Conservation (phyloP, 495 filamentous ascomycete species). For the Chaetomium fimeti region DNA sequence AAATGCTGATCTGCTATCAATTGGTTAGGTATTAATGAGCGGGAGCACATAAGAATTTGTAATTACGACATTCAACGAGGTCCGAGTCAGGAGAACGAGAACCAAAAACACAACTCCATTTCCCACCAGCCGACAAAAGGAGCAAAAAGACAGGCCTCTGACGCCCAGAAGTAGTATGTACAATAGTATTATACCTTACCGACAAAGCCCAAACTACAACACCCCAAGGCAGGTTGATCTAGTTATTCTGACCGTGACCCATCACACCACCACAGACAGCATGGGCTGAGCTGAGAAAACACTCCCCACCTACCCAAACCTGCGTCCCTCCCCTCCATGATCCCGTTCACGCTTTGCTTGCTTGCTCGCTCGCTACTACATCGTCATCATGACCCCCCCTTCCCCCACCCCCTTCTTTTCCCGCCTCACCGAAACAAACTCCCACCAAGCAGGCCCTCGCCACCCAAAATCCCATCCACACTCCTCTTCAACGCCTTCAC, state of each 20-base stretch:
- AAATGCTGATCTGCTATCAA: too few species aligned
- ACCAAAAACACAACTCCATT: not conserved
- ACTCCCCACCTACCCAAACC: not conserved
- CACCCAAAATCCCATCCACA: conserved; percentile 29
- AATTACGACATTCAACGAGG: too few species aligned
- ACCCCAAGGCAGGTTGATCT: not conserved
- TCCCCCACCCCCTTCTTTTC: not conserved
- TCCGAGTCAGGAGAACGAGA: too few species aligned
- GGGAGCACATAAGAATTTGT: too few species aligned
- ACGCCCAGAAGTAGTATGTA: not conserved
- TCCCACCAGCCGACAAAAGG: not conserved
- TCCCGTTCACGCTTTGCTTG: not conserved
- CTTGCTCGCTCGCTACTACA: too few species aligned
- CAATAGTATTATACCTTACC: conserved; percentile 2
- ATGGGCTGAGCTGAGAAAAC: not conserved
- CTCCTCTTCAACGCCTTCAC: conserved; percentile 29
- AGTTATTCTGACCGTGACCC: not conserved
- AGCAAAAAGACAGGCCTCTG: not conserved
- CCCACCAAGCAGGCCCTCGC: conserved; percentile 22
- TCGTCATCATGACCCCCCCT: too few species aligned
- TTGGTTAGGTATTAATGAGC: too few species aligned
- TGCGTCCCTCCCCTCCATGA: not conserved
- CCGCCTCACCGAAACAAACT: conserved; percentile 28
- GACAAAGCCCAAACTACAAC: not conserved
- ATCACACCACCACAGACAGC: not conserved